Conservation (phyloP, 352 stramenopile species). For the Blastocystis sp. region DNA sequence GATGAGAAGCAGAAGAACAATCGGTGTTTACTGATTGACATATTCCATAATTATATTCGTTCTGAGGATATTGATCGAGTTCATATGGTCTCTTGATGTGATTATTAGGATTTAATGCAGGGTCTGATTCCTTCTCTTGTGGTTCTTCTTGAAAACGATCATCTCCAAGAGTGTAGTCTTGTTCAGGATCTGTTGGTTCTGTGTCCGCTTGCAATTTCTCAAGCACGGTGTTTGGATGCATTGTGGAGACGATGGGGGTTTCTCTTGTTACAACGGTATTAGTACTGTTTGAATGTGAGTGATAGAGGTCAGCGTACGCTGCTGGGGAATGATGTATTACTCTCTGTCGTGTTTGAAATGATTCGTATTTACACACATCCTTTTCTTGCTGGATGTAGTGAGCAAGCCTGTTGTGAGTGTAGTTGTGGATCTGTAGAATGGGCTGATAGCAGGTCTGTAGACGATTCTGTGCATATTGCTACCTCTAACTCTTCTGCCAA, state of each 20-base stretch:
- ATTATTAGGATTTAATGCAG: neutral
- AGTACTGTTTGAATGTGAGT: neutral
- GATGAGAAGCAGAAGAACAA: neutral
- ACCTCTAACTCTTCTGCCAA: too few species aligned
- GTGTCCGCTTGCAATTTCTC: neutral
- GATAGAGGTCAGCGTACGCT: neutral
- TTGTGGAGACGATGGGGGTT: constrained; percentile 44
- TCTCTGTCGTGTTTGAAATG: constrained; percentile 8
- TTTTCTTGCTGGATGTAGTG: constrained; percentile 30
- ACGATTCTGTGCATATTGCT: neutral
- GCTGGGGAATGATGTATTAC: constrained; percentile 1
- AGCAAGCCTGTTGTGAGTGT: neutral
- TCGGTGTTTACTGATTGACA: neutral
- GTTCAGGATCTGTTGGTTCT: neutral
- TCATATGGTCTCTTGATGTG: neutral
- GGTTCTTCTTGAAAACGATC: neutral
- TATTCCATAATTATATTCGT: neutral
- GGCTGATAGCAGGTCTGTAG: neutral
- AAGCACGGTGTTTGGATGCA: neutral
- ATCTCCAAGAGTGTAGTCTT: neutral
- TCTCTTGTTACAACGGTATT: neutral
- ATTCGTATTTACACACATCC: constrained; percentile 30
- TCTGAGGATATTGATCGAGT: neutral
- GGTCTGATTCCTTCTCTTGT: neutral
- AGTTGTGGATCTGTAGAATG: neutral